phyloP scores from a whole-genome alignment of 805 yeast species.

The Cyberlindnera lachancei region DNA sequence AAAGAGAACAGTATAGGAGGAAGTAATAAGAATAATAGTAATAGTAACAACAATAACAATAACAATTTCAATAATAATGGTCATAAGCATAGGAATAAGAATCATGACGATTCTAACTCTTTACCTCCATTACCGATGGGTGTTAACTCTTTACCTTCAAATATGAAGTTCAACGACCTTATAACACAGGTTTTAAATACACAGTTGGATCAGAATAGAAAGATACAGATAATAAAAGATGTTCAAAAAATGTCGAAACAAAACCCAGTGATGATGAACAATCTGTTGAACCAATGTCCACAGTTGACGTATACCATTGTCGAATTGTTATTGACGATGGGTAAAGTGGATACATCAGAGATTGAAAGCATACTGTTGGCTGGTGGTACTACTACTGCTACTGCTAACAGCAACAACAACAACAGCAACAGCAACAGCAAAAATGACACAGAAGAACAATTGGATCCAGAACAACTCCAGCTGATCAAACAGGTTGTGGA shows the following conservation, averaged over 20 bases:
- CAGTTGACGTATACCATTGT: constrained; percentile 80
- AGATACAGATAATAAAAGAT: constrained; percentile 44
- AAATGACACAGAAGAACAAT: constrained; percentile 5
- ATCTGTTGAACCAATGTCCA: constrained; percentile 61
- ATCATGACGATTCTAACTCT: constrained; percentile 10
- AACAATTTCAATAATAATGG: constrained; percentile 22
- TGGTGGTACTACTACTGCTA: constrained; percentile 2
- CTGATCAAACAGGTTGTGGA: constrained; percentile 45
- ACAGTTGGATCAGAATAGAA: constrained; percentile 40
- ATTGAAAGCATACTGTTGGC: constrained; percentile 35
- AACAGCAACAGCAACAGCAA: constrained; percentile 1
- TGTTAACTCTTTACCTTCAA: constrained; percentile 27
- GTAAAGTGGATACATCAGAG: constrained; percentile 3
- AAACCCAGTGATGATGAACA: constrained; percentile 51
- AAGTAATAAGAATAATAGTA: constrained; percentile 2
- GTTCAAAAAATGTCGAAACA: constrained; percentile 49
- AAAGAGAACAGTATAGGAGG: constrained; percentile 34
- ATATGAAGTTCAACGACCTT: constrained; percentile 27
- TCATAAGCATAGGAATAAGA: constrained; percentile 1
- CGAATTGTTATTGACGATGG: constrained; percentile 46
- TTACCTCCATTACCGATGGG: constrained; percentile 54
- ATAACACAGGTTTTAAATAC: constrained; percentile 39
- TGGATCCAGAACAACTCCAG: constrained; percentile 33
- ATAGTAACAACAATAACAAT: constrained; percentile 7
- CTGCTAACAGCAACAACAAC: neutral